A percentile compares a stretch with the other conserved stretches of the same genome.
These are phyloP conservation scores for Leptosphaerulina australis DNA, from an alignment of 2,329 filamentous ascomycete species.

Conservation along the genomic window DNA sequence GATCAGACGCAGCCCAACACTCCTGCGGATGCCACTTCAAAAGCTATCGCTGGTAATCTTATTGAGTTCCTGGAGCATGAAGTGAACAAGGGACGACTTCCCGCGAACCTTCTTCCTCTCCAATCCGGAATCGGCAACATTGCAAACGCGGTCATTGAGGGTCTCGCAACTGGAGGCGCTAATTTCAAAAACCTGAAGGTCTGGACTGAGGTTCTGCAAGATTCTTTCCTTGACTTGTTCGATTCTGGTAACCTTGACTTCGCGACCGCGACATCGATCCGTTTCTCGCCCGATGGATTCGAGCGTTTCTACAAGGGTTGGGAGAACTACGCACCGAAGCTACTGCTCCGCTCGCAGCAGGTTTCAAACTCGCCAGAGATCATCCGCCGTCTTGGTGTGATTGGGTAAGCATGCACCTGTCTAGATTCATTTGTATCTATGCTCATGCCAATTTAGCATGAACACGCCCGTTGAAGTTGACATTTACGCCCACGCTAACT, in stretches of 20 bases:
- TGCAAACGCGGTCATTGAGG: slow-evolving; percentile 87
- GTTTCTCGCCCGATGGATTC: slow-evolving; percentile 90
- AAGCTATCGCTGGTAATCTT: slow-evolving; percentile 75
- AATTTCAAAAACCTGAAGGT: slow-evolving; percentile 89
- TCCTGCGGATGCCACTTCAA: slow-evolving; percentile 74
- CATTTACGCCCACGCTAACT: slow-evolving; percentile 93
- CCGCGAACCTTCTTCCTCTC: slow-evolving; percentile 75
- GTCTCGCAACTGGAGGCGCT: slow-evolving; percentile 71
- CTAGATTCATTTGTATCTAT: neutral
- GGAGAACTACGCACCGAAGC: slow-evolving; percentile 78
- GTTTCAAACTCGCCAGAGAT: slow-evolving; percentile 91
- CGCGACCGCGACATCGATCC: slow-evolving; percentile 86
- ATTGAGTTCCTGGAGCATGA: slow-evolving; percentile 90
- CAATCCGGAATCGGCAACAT: slow-evolving; percentile 94
- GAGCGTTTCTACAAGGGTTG: slow-evolving; percentile 88
- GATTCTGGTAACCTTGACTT: slow-evolving; percentile 88
- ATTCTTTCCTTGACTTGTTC: slow-evolving; percentile 91
- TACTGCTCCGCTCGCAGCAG: slow-evolving; percentile 84
- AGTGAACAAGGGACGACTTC: slow-evolving; percentile 77
- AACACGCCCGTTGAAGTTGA: slow-evolving; percentile 94
- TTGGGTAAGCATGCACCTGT: slow-evolving; percentile 53
- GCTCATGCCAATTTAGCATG: slow-evolving; percentile 63
- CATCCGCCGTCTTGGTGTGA: slow-evolving; percentile 83
- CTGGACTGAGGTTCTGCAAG: slow-evolving; percentile 92
- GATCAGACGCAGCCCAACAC: slow-evolving; percentile 78